Conservation (phyloP, 2,329 filamentous ascomycete species). For the Apiospora phragmitis region DNA sequence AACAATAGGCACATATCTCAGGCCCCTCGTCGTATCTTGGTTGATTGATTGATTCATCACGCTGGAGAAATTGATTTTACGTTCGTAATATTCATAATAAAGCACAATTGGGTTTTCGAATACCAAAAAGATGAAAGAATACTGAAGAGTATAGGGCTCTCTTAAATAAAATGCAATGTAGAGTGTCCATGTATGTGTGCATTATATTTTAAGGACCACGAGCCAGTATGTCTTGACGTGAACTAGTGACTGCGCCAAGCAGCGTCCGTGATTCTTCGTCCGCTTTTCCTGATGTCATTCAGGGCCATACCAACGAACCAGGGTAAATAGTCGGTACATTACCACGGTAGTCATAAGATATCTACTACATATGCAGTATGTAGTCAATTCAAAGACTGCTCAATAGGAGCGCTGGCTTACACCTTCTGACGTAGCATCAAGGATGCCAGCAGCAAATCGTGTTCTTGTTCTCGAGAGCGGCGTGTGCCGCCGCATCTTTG, state of each 20-base stretch:
- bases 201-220: no score
- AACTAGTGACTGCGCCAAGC: neutral
- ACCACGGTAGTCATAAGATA: neutral
- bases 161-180: no score
- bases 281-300: conserved; percentile 7
- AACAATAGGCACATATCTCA: no score
- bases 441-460: neutral
- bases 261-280: neutral
- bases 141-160: no score
- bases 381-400: neutral
- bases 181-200: no score
- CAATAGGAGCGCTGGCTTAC: neutral
- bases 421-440: neutral
- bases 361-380: neutral
- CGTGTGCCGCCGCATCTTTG: neutral
- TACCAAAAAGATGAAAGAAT: no score
- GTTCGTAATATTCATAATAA: no score
- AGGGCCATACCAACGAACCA: neutral
- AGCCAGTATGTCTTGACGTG: neutral
- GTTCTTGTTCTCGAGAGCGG: neutral
- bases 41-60: no score
- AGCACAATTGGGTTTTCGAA: no score
- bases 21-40: no score
- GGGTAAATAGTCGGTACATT: neutral
- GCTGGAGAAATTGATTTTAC: no score